Conservation (phyloP, 2,329 filamentous ascomycete genomes). For the Beauveria sp. region DNA sequence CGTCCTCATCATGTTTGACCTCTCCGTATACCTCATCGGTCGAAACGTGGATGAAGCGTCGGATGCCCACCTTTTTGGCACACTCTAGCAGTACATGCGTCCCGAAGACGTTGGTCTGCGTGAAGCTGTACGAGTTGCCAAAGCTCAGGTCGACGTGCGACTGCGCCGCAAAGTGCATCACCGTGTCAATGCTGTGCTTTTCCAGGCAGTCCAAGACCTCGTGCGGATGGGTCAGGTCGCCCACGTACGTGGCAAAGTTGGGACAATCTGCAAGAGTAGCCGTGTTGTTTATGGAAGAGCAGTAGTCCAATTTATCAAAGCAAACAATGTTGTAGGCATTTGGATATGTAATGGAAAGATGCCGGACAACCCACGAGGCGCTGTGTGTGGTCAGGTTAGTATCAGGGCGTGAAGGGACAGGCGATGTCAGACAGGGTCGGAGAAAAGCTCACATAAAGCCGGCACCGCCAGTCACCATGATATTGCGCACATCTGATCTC, state of each 20-base stretch:
- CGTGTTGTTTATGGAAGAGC: conserved; percentile 73
- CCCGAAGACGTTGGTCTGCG: conserved; percentile 72
- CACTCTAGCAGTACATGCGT: conserved; percentile 78
- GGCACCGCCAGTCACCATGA: conserved; percentile 76
- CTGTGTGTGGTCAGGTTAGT: conserved; percentile 32
- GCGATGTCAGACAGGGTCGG: neutral
- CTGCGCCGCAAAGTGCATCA: conserved; percentile 81
- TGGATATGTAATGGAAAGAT: conserved; percentile 67
- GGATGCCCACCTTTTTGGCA: conserved; percentile 62
- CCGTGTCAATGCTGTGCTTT: conserved; percentile 65
- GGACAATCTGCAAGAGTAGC: conserved; percentile 55
- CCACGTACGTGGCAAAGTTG: conserved; percentile 75
- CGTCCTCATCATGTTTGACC: conserved; percentile 63
- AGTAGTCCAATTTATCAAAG: conserved; percentile 81
- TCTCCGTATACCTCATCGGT: conserved; percentile 85
- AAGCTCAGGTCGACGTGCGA: conserved; percentile 79
- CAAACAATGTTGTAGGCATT: conserved; percentile 70
- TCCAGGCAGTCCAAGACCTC: conserved; percentile 66
- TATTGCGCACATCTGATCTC: conserved; percentile 63
- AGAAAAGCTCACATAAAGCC: conserved; percentile 66
- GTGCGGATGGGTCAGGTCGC: conserved; percentile 64
- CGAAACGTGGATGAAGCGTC: conserved; percentile 72
- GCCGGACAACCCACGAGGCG: conserved; percentile 76
- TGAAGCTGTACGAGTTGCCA: conserved; percentile 75
- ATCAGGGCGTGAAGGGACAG: neutral